phyloP scores from a whole-genome alignment of 2,329 filamentous ascomycete genomes.

The Aspergillus piperis region DNA sequence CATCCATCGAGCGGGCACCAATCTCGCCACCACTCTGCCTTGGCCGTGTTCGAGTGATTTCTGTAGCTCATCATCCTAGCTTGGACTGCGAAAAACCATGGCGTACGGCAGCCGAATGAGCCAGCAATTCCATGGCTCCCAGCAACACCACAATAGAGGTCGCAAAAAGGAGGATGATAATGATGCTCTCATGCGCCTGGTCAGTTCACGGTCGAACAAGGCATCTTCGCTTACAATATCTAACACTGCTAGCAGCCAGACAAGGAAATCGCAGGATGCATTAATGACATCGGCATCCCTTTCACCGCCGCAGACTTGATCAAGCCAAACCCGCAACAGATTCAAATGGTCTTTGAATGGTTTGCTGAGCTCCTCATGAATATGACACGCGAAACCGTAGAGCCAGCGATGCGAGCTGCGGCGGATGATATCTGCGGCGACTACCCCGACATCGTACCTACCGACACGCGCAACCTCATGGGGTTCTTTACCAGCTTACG shows the following conservation, averaged over 20 bases:
- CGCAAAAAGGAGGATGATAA: constrained; percentile 61
- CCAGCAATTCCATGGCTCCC: constrained; percentile 51
- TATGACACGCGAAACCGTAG: constrained; percentile 86
- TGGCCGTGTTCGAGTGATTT: not conserved
- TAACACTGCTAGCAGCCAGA: constrained; percentile 52
- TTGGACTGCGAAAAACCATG: constrained; percentile 34
- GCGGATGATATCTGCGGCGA: constrained; percentile 84
- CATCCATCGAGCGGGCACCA: constrained; percentile 16
- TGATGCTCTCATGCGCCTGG: constrained; percentile 60
- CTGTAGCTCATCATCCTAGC: not conserved
- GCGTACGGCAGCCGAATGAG: constrained; percentile 56
- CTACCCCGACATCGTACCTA: constrained; percentile 77
- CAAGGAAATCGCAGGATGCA: constrained; percentile 89
- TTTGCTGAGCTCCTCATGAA: constrained; percentile 94
- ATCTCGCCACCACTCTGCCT: not conserved
- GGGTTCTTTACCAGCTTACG: constrained; percentile 88
- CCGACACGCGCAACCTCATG: constrained; percentile 91
- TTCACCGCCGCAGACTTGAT: constrained; percentile 85
- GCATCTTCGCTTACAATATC: not conserved
- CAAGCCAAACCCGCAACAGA: constrained; percentile 90
- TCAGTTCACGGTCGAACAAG: constrained; percentile 32
- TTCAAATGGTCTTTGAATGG: constrained; percentile 98
- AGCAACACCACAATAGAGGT: constrained; percentile 49
- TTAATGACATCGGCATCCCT: constrained; percentile 91
- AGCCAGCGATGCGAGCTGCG: constrained; percentile 91